Evolutionary conservation across 2,329 filamentous ascomycete genomes (phyloP).

Genomic region (Curvularia sp.): DNA sequence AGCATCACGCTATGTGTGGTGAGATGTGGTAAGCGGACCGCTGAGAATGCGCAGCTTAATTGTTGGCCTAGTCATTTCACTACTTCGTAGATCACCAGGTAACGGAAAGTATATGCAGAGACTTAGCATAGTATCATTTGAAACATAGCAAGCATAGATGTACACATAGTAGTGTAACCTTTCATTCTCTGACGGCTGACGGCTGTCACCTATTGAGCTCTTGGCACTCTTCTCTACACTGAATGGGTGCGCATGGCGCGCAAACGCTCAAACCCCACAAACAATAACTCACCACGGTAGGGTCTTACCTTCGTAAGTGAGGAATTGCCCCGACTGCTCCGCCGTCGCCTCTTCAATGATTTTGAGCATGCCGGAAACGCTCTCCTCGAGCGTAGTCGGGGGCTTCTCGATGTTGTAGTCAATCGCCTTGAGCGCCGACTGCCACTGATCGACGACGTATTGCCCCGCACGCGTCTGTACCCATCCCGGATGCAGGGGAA

Average conservation of each 20-base stretch:
- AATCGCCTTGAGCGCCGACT: conserved; percentile 1
- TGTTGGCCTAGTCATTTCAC: background rate
- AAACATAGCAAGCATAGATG: background rate
- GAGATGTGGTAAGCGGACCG: conserved; percentile 1
- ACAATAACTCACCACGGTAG: conserved; percentile 1
- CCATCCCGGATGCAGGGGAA: conserved; percentile 11
- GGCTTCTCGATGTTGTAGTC: conserved; percentile 6
- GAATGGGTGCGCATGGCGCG: background rate
- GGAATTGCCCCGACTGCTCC: background rate
- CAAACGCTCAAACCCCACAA: background rate
- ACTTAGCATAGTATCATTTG: background rate
- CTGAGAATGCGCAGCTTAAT: conserved; percentile 1
- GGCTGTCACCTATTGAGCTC: background rate
- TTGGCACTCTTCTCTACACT: background rate
- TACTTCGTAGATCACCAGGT: conserved; percentile 1
- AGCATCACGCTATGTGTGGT: conserved; percentile 1
- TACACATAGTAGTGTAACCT: conserved; percentile 1
- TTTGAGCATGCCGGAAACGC: conserved; percentile 6
- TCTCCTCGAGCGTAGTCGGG: conserved; percentile 7
- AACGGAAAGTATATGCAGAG: background rate
- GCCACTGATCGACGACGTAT: conserved; percentile 1
- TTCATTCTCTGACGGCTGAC: background rate
- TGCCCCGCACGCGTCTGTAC: conserved; percentile 5
- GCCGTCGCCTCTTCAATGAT: conserved; percentile 8
- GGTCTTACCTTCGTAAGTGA: conserved; percentile 1